Evolutionary conservation across 140 eudicot species (phyloP).

Genomic region (Bidens hawaiensis): DNA sequence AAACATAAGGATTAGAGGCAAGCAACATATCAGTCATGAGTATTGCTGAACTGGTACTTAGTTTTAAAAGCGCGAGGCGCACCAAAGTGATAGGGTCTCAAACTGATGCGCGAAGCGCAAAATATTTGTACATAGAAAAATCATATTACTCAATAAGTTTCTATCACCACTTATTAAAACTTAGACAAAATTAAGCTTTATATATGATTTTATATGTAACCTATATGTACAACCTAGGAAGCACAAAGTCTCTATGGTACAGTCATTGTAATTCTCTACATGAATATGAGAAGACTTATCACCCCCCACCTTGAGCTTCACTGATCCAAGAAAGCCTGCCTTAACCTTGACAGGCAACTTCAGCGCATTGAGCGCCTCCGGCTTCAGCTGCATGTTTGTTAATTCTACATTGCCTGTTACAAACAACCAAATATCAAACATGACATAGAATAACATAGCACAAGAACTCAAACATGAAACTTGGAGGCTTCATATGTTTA

Average conservation of each 20-base stretch:
- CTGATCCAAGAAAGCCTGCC: conserved; percentile 99
- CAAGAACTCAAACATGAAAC: background rate
- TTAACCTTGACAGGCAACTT: conserved; percentile 96
- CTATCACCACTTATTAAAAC: too few relatives aligned
- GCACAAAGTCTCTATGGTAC: too few relatives aligned
- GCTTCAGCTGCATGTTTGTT: conserved; percentile 96
- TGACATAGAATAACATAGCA: background rate
- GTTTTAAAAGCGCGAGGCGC: too few relatives aligned
- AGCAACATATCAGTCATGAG: conserved; percentile 7
- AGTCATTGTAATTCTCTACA: background rate
- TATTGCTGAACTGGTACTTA: background rate
- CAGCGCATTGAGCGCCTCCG: conserved; percentile 95
- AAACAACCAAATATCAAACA: conserved; percentile 12
- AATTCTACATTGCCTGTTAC: conserved; percentile 89
- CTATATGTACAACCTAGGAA: too few relatives aligned
- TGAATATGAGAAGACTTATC: conserved; percentile 8
- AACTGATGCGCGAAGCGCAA: too few relatives aligned
- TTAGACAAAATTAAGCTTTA: too few relatives aligned
- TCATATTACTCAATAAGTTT: too few relatives aligned
- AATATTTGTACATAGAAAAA: too few relatives aligned
- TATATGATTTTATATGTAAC: too few relatives aligned
- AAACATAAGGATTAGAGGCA: background rate
- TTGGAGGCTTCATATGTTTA: conserved; percentile 8
- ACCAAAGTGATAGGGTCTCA: too few relatives aligned
- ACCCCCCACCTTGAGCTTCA: conserved; percentile 83